Conservation (phyloP, 768 basidiomycete species). For the Termitomyces sp. region DNA sequence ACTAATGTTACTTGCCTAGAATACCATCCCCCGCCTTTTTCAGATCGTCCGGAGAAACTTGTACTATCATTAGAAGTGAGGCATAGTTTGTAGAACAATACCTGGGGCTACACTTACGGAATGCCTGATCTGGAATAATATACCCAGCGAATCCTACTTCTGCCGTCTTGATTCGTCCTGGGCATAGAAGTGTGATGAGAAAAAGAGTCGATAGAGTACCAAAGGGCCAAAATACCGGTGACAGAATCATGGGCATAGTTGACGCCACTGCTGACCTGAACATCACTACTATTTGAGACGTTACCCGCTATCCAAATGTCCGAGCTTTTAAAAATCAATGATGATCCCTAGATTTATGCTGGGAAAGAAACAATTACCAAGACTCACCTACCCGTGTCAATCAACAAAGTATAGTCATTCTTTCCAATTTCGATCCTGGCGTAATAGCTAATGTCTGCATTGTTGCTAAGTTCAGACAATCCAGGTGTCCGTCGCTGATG, state of each 20-base stretch:
- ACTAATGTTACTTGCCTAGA: conserved; percentile 12
- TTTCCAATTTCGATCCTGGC: conserved; percentile 33
- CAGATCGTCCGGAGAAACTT: conserved; percentile 25
- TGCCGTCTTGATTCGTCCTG: conserved; percentile 44
- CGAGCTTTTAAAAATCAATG: conserved; percentile 35
- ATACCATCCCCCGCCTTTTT: conserved; percentile 28
- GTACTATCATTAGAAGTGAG: conserved; percentile 26
- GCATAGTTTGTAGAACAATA: not conserved
- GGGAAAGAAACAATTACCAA: not conserved
- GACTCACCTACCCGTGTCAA: conserved; percentile 45
- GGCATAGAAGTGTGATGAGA: not conserved
- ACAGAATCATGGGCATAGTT: conserved; percentile 52
- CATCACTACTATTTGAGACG: conserved; percentile 32
- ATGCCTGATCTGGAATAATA: conserved; percentile 39
- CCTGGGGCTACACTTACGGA: conserved; percentile 31
- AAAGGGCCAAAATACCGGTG: conserved; percentile 31
- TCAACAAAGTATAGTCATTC: conserved; percentile 28
- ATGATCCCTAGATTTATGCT: not conserved
- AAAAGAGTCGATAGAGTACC: not conserved
- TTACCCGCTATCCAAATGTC: conserved; percentile 55
- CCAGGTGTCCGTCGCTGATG: conserved; percentile 10
- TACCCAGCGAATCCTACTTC: conserved; percentile 39
- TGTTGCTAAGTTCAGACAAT: conserved; percentile 25
- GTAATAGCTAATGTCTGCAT: conserved; percentile 34
- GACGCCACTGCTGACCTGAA: conserved; percentile 34